These are phyloP conservation scores for Rhodotorula toruloides DNA, from an alignment of 768 basidiomycete genomes.

Conservation along the genomic window DNA sequence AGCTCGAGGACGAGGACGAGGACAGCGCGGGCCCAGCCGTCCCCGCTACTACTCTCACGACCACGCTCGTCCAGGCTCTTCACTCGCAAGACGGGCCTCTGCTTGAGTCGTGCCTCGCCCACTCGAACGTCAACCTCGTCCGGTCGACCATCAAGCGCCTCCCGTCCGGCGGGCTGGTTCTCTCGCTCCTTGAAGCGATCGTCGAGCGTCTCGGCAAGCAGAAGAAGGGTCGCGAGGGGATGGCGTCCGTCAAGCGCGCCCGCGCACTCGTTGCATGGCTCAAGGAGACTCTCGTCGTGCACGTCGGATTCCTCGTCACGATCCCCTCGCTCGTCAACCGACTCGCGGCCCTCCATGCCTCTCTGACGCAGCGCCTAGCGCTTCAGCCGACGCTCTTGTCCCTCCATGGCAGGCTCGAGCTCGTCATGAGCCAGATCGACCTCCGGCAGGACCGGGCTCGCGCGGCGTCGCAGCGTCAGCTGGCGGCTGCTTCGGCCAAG, in stretches of 20 bases:
- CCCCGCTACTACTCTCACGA: constrained; percentile 80
- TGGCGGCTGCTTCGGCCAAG: background rate
- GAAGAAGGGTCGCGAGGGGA: constrained; percentile 50
- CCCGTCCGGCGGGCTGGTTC: constrained; percentile 70
- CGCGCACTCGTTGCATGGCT: constrained; percentile 73
- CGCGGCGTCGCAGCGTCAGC: constrained; percentile 21
- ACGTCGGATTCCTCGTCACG: constrained; percentile 93
- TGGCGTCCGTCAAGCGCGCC: constrained; percentile 67
- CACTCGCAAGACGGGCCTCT: constrained; percentile 87
- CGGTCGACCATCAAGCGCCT: constrained; percentile 78
- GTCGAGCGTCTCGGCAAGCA: constrained; percentile 77
- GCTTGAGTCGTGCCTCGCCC: constrained; percentile 76
- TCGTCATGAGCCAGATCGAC: constrained; percentile 89
- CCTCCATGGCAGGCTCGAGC: constrained; percentile 82
- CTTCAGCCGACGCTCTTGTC: constrained; percentile 79
- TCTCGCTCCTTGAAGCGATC: constrained; percentile 79
- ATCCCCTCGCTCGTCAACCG: constrained; percentile 87
- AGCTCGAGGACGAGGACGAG: constrained; percentile 9
- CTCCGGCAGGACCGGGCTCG: constrained; percentile 58
- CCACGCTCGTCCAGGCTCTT: constrained; percentile 89
- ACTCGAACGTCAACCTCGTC: constrained; percentile 75
- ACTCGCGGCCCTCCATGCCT: constrained; percentile 75
- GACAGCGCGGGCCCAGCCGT: constrained; percentile 36
- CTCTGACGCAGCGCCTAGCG: constrained; percentile 69
- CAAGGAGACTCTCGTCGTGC: constrained; percentile 72